phyloP scores from a whole-genome alignment of 192 early-diverging fungal species.

The Mortierella alpina region DNA sequence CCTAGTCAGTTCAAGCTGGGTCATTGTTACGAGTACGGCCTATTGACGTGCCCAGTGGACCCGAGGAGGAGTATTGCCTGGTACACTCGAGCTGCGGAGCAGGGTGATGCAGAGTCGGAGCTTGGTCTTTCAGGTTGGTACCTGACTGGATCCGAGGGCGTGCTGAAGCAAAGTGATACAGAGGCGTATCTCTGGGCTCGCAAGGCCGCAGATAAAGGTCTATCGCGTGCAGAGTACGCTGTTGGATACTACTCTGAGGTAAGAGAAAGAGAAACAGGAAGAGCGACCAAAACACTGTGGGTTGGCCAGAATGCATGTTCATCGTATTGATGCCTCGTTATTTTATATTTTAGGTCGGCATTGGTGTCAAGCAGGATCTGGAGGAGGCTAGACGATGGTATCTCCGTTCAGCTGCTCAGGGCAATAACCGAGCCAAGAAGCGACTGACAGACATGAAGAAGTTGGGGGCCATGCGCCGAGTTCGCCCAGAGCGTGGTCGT shows the following conservation, averaged over 20 bases:
- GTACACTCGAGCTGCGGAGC: constrained; percentile 95
- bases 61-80: constrained; percentile 92
- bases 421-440: constrained; percentile 84
- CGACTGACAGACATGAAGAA: constrained; percentile 88
- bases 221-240: constrained; percentile 96
- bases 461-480: constrained; percentile 55
- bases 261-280: neutral
- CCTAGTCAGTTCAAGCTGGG: constrained; percentile 94
- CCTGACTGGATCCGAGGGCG: constrained; percentile 91
- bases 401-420: constrained; percentile 73
- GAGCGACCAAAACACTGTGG: neutral
- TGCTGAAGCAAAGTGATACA: constrained; percentile 88
- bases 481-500: constrained; percentile 44
- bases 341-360: constrained; percentile 64
- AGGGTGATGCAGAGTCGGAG: constrained; percentile 90
- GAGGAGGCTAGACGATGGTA: constrained; percentile 95
- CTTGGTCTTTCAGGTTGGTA: constrained; percentile 98
- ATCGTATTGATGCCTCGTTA: neutral
- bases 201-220: constrained; percentile 93
- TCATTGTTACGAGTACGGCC: constrained; percentile 94
- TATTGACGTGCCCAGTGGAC: constrained; percentile 86
- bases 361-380: constrained; percentile 81
- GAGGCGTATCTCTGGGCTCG: constrained; percentile 99
- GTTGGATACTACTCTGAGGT: constrained; percentile 95
- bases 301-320: constrained; percentile 1